These are phyloP conservation scores for Carex sylvatica DNA, from an alignment of 202 grass and related monocot genomes.

Conservation along the genomic window DNA sequence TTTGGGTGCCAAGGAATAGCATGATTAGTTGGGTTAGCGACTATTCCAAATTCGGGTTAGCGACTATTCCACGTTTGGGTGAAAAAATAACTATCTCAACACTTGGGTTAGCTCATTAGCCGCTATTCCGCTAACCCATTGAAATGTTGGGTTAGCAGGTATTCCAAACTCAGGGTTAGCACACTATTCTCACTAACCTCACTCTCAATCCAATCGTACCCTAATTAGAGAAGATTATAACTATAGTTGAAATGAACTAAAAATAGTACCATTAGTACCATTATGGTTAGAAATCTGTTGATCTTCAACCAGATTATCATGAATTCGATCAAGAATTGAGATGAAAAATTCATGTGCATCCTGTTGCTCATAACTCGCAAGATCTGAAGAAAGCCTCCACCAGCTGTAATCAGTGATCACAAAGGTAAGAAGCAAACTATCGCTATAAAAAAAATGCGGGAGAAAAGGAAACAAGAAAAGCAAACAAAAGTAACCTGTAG, in stretches of 20 bases:
- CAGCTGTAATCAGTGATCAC: conserved; percentile 39
- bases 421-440: neutral
- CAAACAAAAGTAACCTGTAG: conserved; percentile 49
- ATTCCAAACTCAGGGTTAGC: too few species aligned
- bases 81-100: too few species aligned
- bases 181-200: too few species aligned
- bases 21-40: too few species aligned
- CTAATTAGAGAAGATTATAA: neutral
- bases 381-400: conserved; percentile 92
- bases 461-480: neutral
- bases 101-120: too few species aligned
- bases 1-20: too few species aligned
- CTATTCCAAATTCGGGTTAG: too few species aligned
- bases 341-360: conserved; percentile 99
- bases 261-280: conserved; percentile 40
- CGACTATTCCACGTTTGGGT: too few species aligned
- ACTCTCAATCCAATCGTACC: too few species aligned
- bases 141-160: too few species aligned
- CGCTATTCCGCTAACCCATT: too few species aligned
- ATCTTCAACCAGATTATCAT: conserved; percentile 86
- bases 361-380: conserved; percentile 92
- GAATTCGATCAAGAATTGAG: conserved; percentile 94
- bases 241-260: neutral
- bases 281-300: conserved; percentile 55
- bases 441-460: neutral